Evolutionary conservation across 1,284 basidiomycete species (phyloP), one percentile per base, ranked within the genome.

Genomic region (Puccinia triticina): DNA sequence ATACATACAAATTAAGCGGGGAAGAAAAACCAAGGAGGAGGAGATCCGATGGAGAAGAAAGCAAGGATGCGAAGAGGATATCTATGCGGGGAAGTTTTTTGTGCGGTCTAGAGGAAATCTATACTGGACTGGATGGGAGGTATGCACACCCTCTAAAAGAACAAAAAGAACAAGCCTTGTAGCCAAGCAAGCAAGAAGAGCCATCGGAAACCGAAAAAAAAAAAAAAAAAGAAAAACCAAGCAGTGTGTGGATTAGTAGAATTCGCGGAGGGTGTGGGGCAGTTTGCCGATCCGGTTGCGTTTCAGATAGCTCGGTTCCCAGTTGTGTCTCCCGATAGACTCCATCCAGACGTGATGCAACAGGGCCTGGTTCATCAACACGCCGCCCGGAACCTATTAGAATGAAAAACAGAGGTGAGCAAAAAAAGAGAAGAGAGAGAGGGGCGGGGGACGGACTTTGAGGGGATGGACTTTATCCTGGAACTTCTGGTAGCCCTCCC

Each of bases 281-380:
- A 71, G 16, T 50, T 71, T 71, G 0, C 43, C 69, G n/a, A 71
- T 71, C 8, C 43, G 69, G 14, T 71, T 48, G 26, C 69, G 43
- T 7, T 23, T 29, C 0, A 71, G 29, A 29, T 71, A 71, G 16
- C 16, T 50, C 4, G 40, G 14, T 32, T 79, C 77, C 85, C 85
- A 85, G 23, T 57, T 43, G 5, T 85, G 72, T 26, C 85, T 71
- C 3, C 85, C 85, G 8, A 83, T 69, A 23, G 80, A 77, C 73
- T 85, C 85, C 84, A 85, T 85, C 77, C 82, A 85, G 64, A 85
- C 84, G 77, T 85, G 85, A 72, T 85, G 85, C 21, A 85, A 71
- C 61, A 85, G 66, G 2, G 84, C 84, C 66, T 85, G 84, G 1
- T 77, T 83, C 61, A 84, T 85, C 0, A 84, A 83, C 2, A 84